Evolutionary conservation across 768 basidiomycete genomes (phyloP), one percentile per base, ranked within the genome.

Genomic region (Suillus discolor): DNA sequence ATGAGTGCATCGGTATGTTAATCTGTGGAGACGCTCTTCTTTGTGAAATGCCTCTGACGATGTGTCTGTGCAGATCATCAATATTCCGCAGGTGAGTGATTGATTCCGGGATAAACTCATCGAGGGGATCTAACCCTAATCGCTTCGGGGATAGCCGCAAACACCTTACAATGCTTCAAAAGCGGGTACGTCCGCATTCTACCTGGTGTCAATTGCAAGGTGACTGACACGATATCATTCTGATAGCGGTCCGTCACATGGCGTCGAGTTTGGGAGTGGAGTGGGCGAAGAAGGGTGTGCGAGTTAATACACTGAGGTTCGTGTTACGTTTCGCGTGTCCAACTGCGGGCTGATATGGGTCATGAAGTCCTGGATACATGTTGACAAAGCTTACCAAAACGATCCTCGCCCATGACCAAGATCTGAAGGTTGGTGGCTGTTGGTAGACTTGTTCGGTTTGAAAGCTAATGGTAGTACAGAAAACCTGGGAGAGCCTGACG

Each of bases 81-180:
- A 96, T 76, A 85, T 93, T 63, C 96, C 96, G 51, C 96, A 94
- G 83, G 89, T 90, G 66, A 41, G 74, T 15, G 25, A 20, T 25
- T 64, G 23, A 18, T 18, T 11, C 25, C 18, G 31, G 15, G 64
- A 6, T 20, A 9, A n/a, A 20, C 39, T 2, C 16, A 45, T 36
- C n/a, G 6, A 12, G 6, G 3, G 13, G 62, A 64, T 44, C 38
- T 28, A 55, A 34, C 47, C 47, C 57, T 25, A 41, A 44, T 20
- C 49, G 54, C 28, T 3, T 57, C 62, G 42, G 38, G 53, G 65
- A 65, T 75, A 94, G 86, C 87, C 86, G 49, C 97, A 99, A 83
- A 92, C 93, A 5, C 95, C 96, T 0, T 99, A 99, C 77, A 99
- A 98, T 77, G 92, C 93, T 11, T 96, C 95, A 23, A 98, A 96